These are phyloP conservation scores for Auriscalpium orientale DNA, from an alignment of 768 basidiomycete species.

Conservation along the genomic window DNA sequence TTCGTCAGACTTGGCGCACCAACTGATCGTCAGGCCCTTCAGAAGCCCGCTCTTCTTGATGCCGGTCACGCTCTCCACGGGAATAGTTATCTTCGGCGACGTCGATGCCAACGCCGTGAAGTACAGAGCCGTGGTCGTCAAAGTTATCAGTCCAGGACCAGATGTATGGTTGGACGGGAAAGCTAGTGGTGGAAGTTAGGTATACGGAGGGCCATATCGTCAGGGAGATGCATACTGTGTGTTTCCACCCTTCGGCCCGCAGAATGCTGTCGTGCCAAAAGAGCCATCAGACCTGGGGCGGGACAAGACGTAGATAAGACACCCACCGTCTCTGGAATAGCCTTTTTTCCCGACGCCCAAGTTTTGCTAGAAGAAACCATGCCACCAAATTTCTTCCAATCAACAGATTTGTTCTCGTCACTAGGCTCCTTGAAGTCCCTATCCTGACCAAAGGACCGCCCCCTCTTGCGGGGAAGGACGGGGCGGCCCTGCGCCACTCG, in stretches of 20 bases:
- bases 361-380: constrained; percentile 40
- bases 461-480: constrained; percentile 5
- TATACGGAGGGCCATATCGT: not conserved
- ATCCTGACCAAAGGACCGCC: not conserved
- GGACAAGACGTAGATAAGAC: too few relatives aligned
- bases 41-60: constrained; percentile 51
- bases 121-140: constrained; percentile 39
- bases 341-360: constrained; percentile 33
- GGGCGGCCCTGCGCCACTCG: constrained; percentile 47
- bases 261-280: not conserved
- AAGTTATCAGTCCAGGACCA: constrained; percentile 50
- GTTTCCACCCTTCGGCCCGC: constrained; percentile 14
- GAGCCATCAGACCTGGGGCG: not conserved
- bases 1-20: constrained; percentile 25
- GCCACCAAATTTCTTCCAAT: constrained; percentile 54
- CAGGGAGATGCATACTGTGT: constrained; percentile 13
- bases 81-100: constrained; percentile 38
- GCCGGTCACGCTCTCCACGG: constrained; percentile 38
- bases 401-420: constrained; percentile 19
- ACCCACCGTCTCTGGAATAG: too few relatives aligned
- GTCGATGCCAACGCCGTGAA: constrained; percentile 49
- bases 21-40: constrained; percentile 45
- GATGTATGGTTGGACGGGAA: constrained; percentile 53
- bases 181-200: constrained; percentile 26
- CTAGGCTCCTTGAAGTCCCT: not conserved